Evolutionary conservation across 768 basidiomycete species (phyloP).

Genomic region (Chlorophyllum brunneum): DNA sequence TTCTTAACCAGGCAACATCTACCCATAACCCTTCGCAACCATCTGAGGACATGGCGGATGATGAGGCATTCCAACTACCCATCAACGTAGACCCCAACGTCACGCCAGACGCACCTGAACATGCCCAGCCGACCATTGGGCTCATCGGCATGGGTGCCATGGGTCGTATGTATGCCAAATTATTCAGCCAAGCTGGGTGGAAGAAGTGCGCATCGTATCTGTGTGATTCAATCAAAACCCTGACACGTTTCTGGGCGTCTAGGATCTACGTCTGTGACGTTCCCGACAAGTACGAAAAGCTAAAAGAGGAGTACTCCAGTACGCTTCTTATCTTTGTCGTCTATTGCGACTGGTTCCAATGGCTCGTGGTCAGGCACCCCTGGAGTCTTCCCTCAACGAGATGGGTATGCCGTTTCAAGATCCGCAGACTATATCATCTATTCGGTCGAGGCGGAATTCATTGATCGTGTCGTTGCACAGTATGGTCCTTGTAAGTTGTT

Average conservation of each 20-base stretch:
- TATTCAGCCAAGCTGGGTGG: constrained; percentile 80
- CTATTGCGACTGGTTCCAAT: neutral
- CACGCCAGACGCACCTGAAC: constrained; percentile 27
- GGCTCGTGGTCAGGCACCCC: constrained; percentile 40
- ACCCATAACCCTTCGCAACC: too few relatives aligned
- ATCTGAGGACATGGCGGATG: neutral
- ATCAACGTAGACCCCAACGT: constrained; percentile 28
- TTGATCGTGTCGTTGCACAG: constrained; percentile 76
- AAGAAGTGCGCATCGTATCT: constrained; percentile 52
- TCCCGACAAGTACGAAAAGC: constrained; percentile 63
- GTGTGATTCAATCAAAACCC: neutral
- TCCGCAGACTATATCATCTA: constrained; percentile 93
- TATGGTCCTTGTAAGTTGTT: constrained; percentile 83
- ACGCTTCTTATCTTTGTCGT: constrained; percentile 2
- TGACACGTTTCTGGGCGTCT: constrained; percentile 9
- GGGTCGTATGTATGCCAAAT: constrained; percentile 89
- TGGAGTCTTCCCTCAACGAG: constrained; percentile 62
- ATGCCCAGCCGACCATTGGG: constrained; percentile 73
- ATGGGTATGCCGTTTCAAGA: constrained; percentile 87
- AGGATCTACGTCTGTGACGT: constrained; percentile 91
- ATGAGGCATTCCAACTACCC: constrained; percentile 14
- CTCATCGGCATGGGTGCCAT: constrained; percentile 98
- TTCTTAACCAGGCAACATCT: too few relatives aligned
- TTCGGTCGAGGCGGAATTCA: constrained; percentile 89
- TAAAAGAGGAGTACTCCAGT: constrained; percentile 65